phyloP scores from a whole-genome alignment of 345 rosid species.

The Erysimum cheiranthoides region DNA sequence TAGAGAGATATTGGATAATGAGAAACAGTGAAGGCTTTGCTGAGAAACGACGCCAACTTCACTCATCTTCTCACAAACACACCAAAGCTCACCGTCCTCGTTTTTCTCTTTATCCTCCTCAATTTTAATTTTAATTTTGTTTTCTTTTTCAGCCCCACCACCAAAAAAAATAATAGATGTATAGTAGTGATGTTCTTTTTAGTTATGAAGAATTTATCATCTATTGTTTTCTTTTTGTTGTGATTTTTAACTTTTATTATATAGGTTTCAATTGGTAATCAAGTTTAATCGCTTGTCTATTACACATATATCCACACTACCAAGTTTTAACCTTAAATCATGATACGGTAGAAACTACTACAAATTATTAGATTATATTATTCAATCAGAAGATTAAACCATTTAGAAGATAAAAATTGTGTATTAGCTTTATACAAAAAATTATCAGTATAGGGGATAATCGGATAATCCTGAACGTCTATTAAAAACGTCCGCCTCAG shows the following conservation, averaged over 20 bases:
- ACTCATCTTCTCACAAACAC: slow-evolving; percentile 24
- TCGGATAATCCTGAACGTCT: not conserved
- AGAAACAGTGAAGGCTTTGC: slow-evolving; percentile 58
- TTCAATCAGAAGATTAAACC: not conserved
- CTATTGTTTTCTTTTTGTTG: not conserved
- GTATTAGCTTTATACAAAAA: not conserved
- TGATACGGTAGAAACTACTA: too few species aligned
- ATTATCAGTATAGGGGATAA: too few species aligned
- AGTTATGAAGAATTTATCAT: slow-evolving; percentile 11
- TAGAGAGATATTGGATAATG: slow-evolving; percentile 87
- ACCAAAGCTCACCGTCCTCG: slow-evolving; percentile 38
- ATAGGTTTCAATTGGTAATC: slow-evolving; percentile 2
- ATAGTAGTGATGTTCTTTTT: slow-evolving; percentile 17
- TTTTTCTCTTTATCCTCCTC: slow-evolving; percentile 32
- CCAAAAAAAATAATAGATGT: not conserved
- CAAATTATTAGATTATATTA: too few species aligned
- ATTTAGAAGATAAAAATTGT: not conserved
- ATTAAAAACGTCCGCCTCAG: not conserved
- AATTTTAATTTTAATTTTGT: not conserved
- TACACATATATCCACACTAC: not conserved
- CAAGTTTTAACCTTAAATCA: not conserved
- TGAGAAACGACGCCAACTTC: slow-evolving; percentile 48
- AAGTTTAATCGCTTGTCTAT: not conserved
- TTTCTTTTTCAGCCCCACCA: not conserved
- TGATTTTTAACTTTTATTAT: not conserved